Evolutionary conservation across 495 filamentous ascomycete genomes (phyloP), one percentile per base, ranked within the genome.

Genomic region (Bacidia gigantensis): DNA sequence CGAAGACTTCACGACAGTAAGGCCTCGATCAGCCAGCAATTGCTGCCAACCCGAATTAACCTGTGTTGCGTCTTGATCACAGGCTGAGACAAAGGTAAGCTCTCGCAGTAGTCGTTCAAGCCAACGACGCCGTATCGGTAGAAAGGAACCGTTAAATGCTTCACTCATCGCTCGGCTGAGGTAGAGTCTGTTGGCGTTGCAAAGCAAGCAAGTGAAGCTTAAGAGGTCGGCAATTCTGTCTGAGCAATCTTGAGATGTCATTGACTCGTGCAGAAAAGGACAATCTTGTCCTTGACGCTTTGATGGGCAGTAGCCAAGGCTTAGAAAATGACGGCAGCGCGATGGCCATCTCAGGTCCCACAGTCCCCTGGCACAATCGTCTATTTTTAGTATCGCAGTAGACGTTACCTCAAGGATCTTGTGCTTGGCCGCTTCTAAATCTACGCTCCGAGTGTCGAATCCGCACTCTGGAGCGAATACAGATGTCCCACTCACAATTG

Each of bases 101-200:
- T 50, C 49, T 11, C 60, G 49, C 1, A 62, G 39, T 1, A 62
- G 22, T 3, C 26, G 10, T 21, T 62, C 55, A 1, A 64, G 23
- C 62, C 62, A 65, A 1, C 25, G 18, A 51, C 62, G 48, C 32
- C 60, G 40, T 10, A 24, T 56, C 1, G 2, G 11, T 5, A 55
- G 23, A 40, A 56, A 58, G 3, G 24, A 24, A 12, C 38, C 10
- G 22, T 45, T 25, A 43, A 58, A 58, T 48, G 0, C 41, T 14
- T 39, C 39, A 2, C 10, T 18, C 51, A 60, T 50, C 1, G 48
- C n/a, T 17, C 47, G 38, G 12, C 49, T 22, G 29, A 50, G 29
- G 42, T 63, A 60, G 10, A 65, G 17, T 2, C 42, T 23, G 2
- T 56, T 51, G 10, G 56, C 25, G 7, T 20, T 44, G 9, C 54